Evolutionary conservation across 805 yeast species (phyloP).

Genomic region (Ogataea polymorpha): DNA sequence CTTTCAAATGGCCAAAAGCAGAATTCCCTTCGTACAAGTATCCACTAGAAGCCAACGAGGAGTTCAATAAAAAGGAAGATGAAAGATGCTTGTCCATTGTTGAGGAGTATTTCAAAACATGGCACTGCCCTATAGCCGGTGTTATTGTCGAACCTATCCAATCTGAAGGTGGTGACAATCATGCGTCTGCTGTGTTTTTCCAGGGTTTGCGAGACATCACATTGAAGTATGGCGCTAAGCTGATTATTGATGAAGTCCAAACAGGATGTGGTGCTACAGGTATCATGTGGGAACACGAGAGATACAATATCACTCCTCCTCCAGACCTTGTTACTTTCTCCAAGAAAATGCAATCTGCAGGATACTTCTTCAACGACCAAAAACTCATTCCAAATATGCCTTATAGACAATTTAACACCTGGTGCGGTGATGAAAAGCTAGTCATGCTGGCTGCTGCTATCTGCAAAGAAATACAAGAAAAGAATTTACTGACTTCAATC

Average conservation of each 20-base stretch:
- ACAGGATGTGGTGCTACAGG: slow-evolving; percentile 92
- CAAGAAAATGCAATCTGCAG: slow-evolving; percentile 87
- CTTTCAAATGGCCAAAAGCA: slow-evolving; percentile 96
- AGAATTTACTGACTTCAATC: slow-evolving; percentile 56
- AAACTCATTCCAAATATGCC: slow-evolving; percentile 70
- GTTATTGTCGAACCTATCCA: slow-evolving; percentile 88
- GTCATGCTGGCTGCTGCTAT: slow-evolving; percentile 74
- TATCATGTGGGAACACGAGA: slow-evolving; percentile 84
- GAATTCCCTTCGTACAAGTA: slow-evolving; percentile 75
- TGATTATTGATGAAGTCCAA: slow-evolving; percentile 85
- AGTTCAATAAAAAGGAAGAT: slow-evolving; percentile 69
- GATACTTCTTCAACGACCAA: slow-evolving; percentile 76
- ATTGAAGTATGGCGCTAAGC: slow-evolving; percentile 61
- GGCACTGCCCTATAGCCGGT: slow-evolving; percentile 83
- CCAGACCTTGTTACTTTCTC: slow-evolving; percentile 87
- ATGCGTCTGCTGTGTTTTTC: slow-evolving; percentile 73
- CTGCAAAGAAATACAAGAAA: slow-evolving; percentile 57
- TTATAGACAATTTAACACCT: slow-evolving; percentile 90
- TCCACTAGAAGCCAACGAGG: slow-evolving; percentile 87
- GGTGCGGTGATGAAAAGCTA: slow-evolving; percentile 91
- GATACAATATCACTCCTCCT: slow-evolving; percentile 68
- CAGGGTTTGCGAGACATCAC: slow-evolving; percentile 80
- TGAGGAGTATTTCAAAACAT: slow-evolving; percentile 62
- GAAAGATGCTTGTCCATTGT: slow-evolving; percentile 73
- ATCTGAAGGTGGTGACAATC: slow-evolving; percentile 91